Conservation (phyloP, 164 flowering plant genomes). For the Kingdonia uniflora region DNA sequence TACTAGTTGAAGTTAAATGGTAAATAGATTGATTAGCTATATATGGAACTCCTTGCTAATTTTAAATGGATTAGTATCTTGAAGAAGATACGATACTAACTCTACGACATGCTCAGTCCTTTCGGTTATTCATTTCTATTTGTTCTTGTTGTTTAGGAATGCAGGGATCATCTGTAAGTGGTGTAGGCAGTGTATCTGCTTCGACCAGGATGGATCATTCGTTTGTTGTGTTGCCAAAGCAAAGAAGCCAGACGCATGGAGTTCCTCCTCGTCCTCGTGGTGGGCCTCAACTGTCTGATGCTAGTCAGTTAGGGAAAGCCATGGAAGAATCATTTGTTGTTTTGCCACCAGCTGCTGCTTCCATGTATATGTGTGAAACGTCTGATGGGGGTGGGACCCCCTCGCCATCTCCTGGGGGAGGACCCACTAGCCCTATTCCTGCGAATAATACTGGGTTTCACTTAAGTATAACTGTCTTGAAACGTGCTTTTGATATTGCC, state of each 20-base stretch:
- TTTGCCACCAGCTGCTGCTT: constrained; percentile 75
- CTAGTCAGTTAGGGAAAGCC: constrained; percentile 53
- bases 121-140: too few relatives aligned
- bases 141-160: constrained; percentile 37
- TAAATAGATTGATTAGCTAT: too few relatives aligned
- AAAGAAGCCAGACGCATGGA: constrained; percentile 50
- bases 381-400: constrained; percentile 52
- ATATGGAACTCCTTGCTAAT: too few relatives aligned
- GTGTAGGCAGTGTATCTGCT: constrained; percentile 58
- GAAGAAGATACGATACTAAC: too few relatives aligned
- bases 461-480: constrained; percentile 69
- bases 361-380: constrained; percentile 63
- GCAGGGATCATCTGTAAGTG: constrained; percentile 71
- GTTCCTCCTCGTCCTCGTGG: constrained; percentile 70
- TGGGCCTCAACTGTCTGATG: constrained; percentile 37
- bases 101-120: too few relatives aligned
- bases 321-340: constrained; percentile 99
- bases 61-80: too few relatives aligned
- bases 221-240: constrained; percentile 81
- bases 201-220: constrained; percentile 89
- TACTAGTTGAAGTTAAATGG: too few relatives aligned
- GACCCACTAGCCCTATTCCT: constrained; percentile 31
- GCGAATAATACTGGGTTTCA: constrained; percentile 71
- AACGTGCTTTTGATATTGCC: constrained; percentile 92
- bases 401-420: constrained; percentile 40